Evolutionary conservation across 345 rosid genomes (phyloP).

Genomic region (Linum tenue): DNA sequence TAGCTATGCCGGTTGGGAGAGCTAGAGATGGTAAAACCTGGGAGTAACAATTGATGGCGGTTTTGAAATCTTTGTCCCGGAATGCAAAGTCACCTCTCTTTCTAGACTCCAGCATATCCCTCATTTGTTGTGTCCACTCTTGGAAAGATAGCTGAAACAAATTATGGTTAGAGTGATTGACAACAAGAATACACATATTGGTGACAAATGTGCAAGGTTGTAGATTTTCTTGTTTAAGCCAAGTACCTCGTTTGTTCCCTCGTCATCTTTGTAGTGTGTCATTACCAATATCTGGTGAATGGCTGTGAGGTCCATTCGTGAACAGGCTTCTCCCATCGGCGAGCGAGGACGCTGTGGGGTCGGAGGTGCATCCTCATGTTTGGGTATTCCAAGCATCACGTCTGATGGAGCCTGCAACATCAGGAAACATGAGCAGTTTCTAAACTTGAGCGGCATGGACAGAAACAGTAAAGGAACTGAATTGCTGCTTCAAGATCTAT

Average conservation of each 20-base stretch:
- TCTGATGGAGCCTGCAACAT: slow-evolving; percentile 65
- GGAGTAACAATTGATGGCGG: slow-evolving; percentile 81
- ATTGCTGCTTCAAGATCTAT: no score
- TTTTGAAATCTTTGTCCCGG: slow-evolving; percentile 91
- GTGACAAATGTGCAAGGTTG: background rate
- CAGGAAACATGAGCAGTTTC: background rate
- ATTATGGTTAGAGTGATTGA: slow-evolving; percentile 9
- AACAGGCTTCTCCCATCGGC: slow-evolving; percentile 91
- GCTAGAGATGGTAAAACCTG: slow-evolving; percentile 40
- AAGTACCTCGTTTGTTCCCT: slow-evolving; percentile 78
- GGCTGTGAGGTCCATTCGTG: slow-evolving; percentile 89
- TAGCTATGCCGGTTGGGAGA: no score
- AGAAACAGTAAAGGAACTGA: no score
- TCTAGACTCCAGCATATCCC: slow-evolving; percentile 86
- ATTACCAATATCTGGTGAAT: slow-evolving; percentile 82
- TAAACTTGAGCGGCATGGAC: no score
- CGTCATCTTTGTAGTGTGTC: slow-evolving; percentile 92
- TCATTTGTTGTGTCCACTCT: slow-evolving; percentile 99
- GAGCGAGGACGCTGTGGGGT: slow-evolving; percentile 74
- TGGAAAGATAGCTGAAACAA: slow-evolving; percentile 72
- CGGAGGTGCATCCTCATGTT: slow-evolving; percentile 55
- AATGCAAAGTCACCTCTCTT: slow-evolving; percentile 90
- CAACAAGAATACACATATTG: background rate
- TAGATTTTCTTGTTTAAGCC: background rate
- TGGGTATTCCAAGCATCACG: slow-evolving; percentile 77